These are phyloP conservation scores for Venustampulla echinocandica DNA, from an alignment of 495 filamentous ascomycete species.

Conservation along the genomic window DNA sequence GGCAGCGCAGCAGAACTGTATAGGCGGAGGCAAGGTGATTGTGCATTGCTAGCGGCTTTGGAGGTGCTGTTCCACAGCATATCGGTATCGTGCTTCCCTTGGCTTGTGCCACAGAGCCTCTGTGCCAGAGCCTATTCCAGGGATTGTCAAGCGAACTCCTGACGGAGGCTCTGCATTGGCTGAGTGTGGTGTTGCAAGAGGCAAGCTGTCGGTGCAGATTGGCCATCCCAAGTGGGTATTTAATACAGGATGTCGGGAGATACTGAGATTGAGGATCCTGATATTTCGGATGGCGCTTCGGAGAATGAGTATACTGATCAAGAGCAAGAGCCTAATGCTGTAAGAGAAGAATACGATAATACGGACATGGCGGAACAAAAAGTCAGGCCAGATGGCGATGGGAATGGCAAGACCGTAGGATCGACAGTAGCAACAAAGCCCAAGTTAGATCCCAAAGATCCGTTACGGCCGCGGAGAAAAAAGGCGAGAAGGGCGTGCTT, in stretches of 20 bases:
- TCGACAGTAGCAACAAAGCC: conserved; percentile 40
- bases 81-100: conserved; percentile 3
- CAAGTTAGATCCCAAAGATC: conserved; percentile 72
- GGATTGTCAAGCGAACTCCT: conserved; percentile 9
- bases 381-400: conserved; percentile 31
- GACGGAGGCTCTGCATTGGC: conserved; percentile 15
- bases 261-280: conserved; percentile 24
- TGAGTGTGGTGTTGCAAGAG: conserved; percentile 23
- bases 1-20: conserved; percentile 1
- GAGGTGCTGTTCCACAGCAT: conserved; percentile 8
- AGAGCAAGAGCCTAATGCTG: conserved; percentile 34
- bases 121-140: conserved; percentile 9
- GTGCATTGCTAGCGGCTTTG: conserved; percentile 13
- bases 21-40: conserved; percentile 6
- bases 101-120: conserved; percentile 17
- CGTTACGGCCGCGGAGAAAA: conserved; percentile 79
- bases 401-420: conserved; percentile 26
- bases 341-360: conserved; percentile 45
- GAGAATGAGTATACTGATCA: conserved; percentile 44
- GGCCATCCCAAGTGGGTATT: conserved; percentile 5
- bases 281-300: conserved; percentile 42
- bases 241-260: conserved; percentile 26
- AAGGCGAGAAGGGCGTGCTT: conserved; percentile 93
- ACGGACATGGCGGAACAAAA: conserved; percentile 46
- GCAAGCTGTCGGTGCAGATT: conserved; percentile 7